These are phyloP conservation scores for Aspergillus ochraceoroseus DNA, from an alignment of 2,329 filamentous ascomycete genomes.

Conservation along the genomic window DNA sequence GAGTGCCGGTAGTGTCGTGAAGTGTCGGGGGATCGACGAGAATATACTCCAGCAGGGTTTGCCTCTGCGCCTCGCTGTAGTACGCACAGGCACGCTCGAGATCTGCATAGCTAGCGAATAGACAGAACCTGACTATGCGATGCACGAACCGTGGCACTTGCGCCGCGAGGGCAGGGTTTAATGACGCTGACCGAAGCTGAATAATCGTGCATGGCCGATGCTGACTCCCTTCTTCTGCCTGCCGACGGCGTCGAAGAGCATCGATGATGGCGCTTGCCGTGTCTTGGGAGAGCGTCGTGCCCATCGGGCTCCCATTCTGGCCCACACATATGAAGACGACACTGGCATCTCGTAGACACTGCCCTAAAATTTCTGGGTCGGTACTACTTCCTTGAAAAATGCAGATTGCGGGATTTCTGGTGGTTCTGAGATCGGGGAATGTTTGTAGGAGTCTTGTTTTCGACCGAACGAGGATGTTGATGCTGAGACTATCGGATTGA, in stretches of 20 bases:
- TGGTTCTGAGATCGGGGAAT: neutral
- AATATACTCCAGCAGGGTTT: neutral
- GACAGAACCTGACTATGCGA: neutral
- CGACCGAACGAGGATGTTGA: neutral
- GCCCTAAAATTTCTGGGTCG: neutral
- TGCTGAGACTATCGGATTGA: neutral
- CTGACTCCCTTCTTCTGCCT: too few species aligned
- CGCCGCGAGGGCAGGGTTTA: neutral
- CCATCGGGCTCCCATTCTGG: neutral
- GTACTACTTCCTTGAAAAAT: neutral
- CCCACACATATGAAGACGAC: conserved; percentile 2
- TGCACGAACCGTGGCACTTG: neutral
- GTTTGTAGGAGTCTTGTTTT: neutral
- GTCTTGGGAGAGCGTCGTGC: neutral
- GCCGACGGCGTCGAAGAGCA: neutral
- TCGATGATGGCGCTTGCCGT: neutral
- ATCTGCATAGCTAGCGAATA: neutral
- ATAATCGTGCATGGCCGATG: neutral
- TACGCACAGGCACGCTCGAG: neutral
- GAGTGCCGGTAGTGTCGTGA: neutral
- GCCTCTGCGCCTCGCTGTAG: neutral
- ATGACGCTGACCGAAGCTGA: conserved; percentile 1
- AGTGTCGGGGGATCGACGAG: conserved; percentile 1
- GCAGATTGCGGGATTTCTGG: neutral
- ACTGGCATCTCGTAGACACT: neutral